phyloP scores from a whole-genome alignment of 2,329 filamentous ascomycete genomes.

The Botrytis aclada region DNA sequence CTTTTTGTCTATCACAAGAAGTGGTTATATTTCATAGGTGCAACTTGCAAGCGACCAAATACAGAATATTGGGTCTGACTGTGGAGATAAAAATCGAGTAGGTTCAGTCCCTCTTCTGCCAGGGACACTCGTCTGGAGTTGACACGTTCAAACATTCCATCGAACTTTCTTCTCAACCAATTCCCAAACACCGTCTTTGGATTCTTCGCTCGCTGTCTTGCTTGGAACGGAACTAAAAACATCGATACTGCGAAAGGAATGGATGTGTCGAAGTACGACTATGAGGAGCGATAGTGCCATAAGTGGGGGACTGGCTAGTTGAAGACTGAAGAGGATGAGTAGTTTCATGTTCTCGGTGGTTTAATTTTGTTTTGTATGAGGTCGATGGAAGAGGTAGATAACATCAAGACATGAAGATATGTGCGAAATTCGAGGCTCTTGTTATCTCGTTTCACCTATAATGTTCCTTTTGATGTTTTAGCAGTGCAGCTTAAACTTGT shows the following conservation, averaged over 20 bases:
- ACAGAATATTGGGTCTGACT: too few species aligned
- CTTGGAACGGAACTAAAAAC: neutral
- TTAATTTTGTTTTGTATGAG: neutral
- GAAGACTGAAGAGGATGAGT: neutral
- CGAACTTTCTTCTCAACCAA: neutral
- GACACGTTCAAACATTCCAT: neutral
- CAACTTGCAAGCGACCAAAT: too few species aligned
- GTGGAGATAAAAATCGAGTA: too few species aligned
- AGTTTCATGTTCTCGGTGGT: neutral
- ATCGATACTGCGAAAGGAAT: neutral
- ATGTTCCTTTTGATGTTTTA: too few species aligned
- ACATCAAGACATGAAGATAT: neutral
- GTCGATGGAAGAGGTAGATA: neutral
- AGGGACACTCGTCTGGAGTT: neutral
- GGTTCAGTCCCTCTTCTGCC: too few species aligned
- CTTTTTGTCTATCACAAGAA: too few species aligned
- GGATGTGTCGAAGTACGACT: neutral
- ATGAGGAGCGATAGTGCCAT: neutral
- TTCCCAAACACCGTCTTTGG: neutral
- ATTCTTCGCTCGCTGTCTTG: neutral
- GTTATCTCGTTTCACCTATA: fast-evolving
- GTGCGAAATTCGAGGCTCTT: neutral
- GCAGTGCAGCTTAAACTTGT: neutral
- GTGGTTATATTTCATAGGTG: too few species aligned
- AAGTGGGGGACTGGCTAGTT: neutral